Evolutionary conservation across 176 grass and related monocot genomes (phyloP).

Genomic region (Carex parvula): DNA sequence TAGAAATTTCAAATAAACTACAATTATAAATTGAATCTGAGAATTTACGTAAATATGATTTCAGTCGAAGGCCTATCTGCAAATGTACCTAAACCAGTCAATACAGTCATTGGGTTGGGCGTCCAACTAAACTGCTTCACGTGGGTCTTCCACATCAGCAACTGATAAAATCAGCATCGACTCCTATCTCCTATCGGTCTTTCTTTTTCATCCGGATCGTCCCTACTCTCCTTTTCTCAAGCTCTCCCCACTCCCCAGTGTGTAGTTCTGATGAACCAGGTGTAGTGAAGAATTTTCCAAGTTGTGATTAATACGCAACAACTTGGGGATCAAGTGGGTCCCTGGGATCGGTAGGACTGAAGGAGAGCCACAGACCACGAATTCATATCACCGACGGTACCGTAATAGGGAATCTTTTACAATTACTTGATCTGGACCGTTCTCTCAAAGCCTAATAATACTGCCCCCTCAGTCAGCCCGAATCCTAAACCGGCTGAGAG

Average conservation of each 20-base stretch:
- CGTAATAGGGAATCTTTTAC: too few species aligned
- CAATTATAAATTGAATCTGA: background rate
- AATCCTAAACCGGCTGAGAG: too few species aligned
- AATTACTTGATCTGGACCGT: too few species aligned
- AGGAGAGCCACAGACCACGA: conserved; percentile 8
- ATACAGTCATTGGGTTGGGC: background rate
- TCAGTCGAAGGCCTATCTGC: background rate
- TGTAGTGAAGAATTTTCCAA: background rate
- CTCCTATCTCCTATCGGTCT: background rate
- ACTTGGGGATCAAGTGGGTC: background rate
- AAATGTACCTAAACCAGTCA: background rate
- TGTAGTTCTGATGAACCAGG: background rate
- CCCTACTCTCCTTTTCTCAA: too few species aligned
- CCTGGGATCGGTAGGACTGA: background rate
- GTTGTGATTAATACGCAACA: background rate
- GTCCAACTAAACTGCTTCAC: background rate
- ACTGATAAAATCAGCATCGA: too few species aligned
- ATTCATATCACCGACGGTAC: too few species aligned
- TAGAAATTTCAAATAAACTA: background rate
- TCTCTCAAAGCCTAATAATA: too few species aligned
- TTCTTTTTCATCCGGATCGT: background rate
- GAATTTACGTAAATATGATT: background rate
- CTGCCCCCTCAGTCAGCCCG: too few species aligned
- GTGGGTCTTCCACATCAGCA: background rate
- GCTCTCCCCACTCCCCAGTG: background rate